Conservation (phyloP, 768 basidiomycete genomes). For the Xerocomellus intermedius region DNA sequence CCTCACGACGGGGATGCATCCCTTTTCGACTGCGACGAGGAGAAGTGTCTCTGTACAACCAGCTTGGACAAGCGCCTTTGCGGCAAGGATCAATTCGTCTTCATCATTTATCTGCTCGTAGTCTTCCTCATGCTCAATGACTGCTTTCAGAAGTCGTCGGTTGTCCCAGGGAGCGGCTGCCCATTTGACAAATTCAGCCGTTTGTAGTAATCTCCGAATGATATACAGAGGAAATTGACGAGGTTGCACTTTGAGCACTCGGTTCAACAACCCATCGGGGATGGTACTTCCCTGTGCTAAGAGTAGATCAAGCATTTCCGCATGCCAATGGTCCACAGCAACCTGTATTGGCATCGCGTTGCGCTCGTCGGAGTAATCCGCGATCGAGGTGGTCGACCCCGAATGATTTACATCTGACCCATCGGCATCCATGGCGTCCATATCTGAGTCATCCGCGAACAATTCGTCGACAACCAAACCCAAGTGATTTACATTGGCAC, state of each 20-base stretch:
- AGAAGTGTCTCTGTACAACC: conserved; percentile 3
- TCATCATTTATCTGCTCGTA: not conserved
- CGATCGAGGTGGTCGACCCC: too few species aligned
- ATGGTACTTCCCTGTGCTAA: not conserved
- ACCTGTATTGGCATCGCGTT: not conserved
- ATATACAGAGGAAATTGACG: conserved; percentile 4
- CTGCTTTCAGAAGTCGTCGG: not conserved
- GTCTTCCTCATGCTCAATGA: not conserved
- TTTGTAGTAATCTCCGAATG: not conserved
- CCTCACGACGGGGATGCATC: not conserved
- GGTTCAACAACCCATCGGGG: not conserved
- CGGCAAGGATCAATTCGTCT: not conserved
- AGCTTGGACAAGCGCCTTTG: not conserved
- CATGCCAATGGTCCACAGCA: conserved; percentile 2
- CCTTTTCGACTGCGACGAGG: conserved; percentile 4
- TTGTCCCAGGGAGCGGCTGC: not conserved
- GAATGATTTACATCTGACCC: too few species aligned
- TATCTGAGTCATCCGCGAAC: not conserved
- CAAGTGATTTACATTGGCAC: not conserved
- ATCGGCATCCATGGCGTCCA: not conserved
- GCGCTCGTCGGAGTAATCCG: not conserved
- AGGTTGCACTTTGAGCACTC: not conserved
- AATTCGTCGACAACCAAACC: not conserved
- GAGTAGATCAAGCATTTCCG: conserved; percentile 1
- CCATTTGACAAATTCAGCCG: not conserved